Percentiles rank a stretch among this genome's conserved stretches.
These are phyloP conservation scores for Hevea brasiliensis DNA, from an alignment of 345 rosid species.

Conservation along the genomic window DNA sequence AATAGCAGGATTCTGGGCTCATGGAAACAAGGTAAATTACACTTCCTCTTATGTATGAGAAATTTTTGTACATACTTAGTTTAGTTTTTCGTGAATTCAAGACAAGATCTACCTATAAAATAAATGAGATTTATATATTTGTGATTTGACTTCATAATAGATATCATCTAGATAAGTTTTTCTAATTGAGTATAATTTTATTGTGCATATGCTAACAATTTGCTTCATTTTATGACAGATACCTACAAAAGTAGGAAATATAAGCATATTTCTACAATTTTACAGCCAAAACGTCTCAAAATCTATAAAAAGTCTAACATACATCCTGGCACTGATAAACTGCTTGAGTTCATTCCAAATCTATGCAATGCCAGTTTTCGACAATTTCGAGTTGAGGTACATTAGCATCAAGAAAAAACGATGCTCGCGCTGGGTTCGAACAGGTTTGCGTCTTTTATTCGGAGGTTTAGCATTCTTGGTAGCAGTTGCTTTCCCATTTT, in stretches of 20 bases:
- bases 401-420: constrained; percentile 15
- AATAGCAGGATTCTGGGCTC: constrained; percentile 54
- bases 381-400: constrained; percentile 45
- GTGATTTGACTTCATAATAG: no score
- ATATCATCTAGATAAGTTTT: no score
- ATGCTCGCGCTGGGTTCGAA: constrained; percentile 34
- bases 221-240: constrained; percentile 18
- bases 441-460: constrained; percentile 30
- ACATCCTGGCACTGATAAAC: constrained; percentile 27
- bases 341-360: constrained; percentile 48
- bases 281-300: constrained; percentile 31
- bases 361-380: constrained; percentile 57
- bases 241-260: constrained; percentile 34
- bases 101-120: no score
- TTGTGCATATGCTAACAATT: not conserved
- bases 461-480: constrained; percentile 46
- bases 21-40: constrained; percentile 44
- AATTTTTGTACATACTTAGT: no score
- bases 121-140: no score
- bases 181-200: no score
- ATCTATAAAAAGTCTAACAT: constrained; percentile 21
- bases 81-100: no score
- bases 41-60: not conserved
- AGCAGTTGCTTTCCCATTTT: constrained; percentile 48
- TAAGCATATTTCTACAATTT: constrained; percentile 29